These are phyloP conservation scores for Arabis hirsuta DNA, from an alignment of 345 rosid species.

Conservation along the genomic window DNA sequence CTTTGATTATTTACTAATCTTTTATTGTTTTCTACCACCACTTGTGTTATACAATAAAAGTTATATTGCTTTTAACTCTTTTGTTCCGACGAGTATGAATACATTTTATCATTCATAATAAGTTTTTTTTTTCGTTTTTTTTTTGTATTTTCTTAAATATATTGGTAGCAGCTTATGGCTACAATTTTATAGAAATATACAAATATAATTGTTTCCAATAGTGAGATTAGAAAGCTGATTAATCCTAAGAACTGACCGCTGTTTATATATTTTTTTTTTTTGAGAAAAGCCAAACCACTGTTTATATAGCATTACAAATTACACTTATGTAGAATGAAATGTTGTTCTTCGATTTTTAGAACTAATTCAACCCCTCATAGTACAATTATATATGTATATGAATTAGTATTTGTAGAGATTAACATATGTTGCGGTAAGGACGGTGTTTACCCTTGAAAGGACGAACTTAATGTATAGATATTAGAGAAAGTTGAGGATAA, in stretches of 20 bases:
- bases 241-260: not conserved
- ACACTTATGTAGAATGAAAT: not conserved
- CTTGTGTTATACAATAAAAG: not conserved
- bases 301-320: not conserved
- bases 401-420: constrained; percentile 8
- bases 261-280: not conserved
- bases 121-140: not conserved
- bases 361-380: not conserved
- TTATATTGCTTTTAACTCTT: constrained; percentile 14
- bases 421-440: not conserved
- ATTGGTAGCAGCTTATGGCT: not conserved
- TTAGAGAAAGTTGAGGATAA: not conserved
- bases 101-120: not conserved
- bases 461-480: not conserved
- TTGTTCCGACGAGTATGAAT: not conserved
- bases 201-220: not conserved
- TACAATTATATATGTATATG: not conserved
- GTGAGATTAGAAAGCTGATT: not conserved
- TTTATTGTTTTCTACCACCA: constrained; percentile 7
- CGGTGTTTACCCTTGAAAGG: not conserved
- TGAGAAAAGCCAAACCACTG: not conserved
- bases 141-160: not conserved
- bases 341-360: not conserved
- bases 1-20: constrained; percentile 19
- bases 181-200: not conserved